These are phyloP conservation scores for Saccharomycopsis phalli DNA, from an alignment of 1,139 yeast species.

Conservation along the genomic window DNA sequence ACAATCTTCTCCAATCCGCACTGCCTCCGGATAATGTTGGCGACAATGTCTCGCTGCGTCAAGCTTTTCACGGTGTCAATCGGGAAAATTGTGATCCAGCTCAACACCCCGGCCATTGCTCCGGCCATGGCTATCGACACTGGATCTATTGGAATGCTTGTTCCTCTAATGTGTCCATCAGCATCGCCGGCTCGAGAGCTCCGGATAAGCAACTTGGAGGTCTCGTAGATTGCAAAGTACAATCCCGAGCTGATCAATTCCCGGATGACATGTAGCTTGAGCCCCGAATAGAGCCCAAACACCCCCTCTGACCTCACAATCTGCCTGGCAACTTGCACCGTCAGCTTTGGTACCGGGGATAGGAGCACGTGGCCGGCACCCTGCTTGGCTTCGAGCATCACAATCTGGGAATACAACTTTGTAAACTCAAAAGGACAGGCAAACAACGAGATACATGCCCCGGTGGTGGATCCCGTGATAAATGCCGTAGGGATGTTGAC, in stretches of 20 bases:
- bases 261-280: conserved; percentile 52
- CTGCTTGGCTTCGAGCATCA: conserved; percentile 27
- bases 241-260: conserved; percentile 68
- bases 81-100: conserved; percentile 73
- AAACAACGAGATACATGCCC: conserved; percentile 53
- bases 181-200: conserved; percentile 23
- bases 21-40: conserved; percentile 47
- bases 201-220: conserved; percentile 39
- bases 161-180: conserved; percentile 24
- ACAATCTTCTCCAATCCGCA: conserved; percentile 35
- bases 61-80: conserved; percentile 71
- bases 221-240: conserved; percentile 69
- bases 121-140: conserved; percentile 54
- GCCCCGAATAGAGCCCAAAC: conserved; percentile 65
- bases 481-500: conserved; percentile 60
- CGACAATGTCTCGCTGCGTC: conserved; percentile 64
- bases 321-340: conserved; percentile 40
- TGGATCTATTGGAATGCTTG: conserved; percentile 29
- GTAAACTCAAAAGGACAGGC: conserved; percentile 86
- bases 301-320: conserved; percentile 52
- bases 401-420: conserved; percentile 70
- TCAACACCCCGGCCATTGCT: conserved; percentile 66
- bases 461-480: conserved; percentile 58
- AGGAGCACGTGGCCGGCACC: conserved; percentile 6
- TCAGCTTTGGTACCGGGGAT: conserved; percentile 31